Base-by-base conservation (phyloP, 2,329 filamentous ascomycete genomes). In the Trichoderma koningiopsis region DNA sequence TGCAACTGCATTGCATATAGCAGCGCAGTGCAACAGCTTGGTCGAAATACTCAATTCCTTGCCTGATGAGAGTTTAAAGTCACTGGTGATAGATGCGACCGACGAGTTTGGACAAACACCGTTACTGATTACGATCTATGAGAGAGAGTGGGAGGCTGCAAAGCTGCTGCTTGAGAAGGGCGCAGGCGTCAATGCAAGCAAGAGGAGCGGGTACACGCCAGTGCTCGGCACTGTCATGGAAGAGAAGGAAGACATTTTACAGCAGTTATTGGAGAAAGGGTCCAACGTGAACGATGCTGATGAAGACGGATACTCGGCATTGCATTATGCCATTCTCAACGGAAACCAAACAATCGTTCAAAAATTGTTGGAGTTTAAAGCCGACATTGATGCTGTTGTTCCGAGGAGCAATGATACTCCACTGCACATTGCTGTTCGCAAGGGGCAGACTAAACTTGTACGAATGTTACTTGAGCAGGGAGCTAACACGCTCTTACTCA, bases 401-500 rank as follows among this genome's bases (percentile, higher is more conserved):
- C 11, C n/a, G 3, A 0, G 0, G 6, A 1, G 11, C 11, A 35
- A 24, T 22, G 27, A 62, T 6, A 52, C 59, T 1, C 43, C 59
- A 35, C 33, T 62, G 1, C 59, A 62, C 6, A 52, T 52, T 19
- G 59, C 59, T 7, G 29, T 62, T 52, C 59, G 59, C 43, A 27
- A 24, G 0, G n/a, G 43, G 1, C 0, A 24, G 1, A 19, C 3
- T 1, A 13, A 19, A 2, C 19, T 62, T 10, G 29, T 62, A 6
- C 43, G 24, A 22, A 35, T 27, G 10, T 35, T 62, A 1, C 59
- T 62, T n/a, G 19, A 19, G 7, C 35, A 7, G 3, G 40, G 59
- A 52, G 43, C 59, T 11, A 22, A 19, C 0, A 52, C 29, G n/a
- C 24, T 3, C 0, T 3, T 33, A 11, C 16, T 22, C 13, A 52